These are phyloP conservation scores for Paramecium tetraurelia DNA, from an alignment of 73 alveolate species.

Conservation along the genomic window DNA sequence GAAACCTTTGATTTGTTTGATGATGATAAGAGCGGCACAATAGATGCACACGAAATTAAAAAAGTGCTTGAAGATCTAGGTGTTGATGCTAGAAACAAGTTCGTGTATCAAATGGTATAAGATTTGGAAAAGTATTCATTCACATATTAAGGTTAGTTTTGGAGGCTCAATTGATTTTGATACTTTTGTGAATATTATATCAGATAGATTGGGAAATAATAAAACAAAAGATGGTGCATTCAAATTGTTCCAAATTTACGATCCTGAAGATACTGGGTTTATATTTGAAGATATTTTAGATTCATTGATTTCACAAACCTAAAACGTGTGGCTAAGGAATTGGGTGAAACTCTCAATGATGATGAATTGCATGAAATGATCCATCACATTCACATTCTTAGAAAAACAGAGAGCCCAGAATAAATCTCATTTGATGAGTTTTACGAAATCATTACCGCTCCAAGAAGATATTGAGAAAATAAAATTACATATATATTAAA, in stretches of 20 bases:
- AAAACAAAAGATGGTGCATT: slow-evolving; percentile 68
- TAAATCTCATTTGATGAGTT: slow-evolving; percentile 19
- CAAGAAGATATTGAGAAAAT: slow-evolving; percentile 41
- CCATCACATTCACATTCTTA: slow-evolving; percentile 29
- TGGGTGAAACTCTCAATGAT: slow-evolving; percentile 37
- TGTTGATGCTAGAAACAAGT: slow-evolving; percentile 70
- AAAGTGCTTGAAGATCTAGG: slow-evolving; percentile 78
- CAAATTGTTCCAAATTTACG: slow-evolving; percentile 64
- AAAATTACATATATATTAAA: not conserved
- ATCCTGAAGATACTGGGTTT: slow-evolving; percentile 56
- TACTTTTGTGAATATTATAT: slow-evolving; percentile 69
- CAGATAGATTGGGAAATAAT: slow-evolving; percentile 71
- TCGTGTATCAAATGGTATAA: slow-evolving; percentile 65
- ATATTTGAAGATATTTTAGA: not conserved
- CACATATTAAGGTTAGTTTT: slow-evolving; percentile 15
- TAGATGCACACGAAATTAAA: slow-evolving; percentile 74
- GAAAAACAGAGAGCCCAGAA: slow-evolving; percentile 26
- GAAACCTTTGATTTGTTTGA: slow-evolving; percentile 82
- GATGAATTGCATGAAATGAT: slow-evolving; percentile 40
- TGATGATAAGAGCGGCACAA: slow-evolving; percentile 72
- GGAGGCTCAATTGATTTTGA: slow-evolving; percentile 73
- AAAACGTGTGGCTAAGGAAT: slow-evolving; percentile 26
- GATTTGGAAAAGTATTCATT: slow-evolving; percentile 52
- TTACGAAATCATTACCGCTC: slow-evolving; percentile 38
- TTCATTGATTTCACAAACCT: slow-evolving; percentile 33